A percentile compares a stretch with the other conserved stretches of the same genome.
phyloP scores from a whole-genome alignment of 495 filamentous ascomycete species.

The Achaetomiella virescens region DNA sequence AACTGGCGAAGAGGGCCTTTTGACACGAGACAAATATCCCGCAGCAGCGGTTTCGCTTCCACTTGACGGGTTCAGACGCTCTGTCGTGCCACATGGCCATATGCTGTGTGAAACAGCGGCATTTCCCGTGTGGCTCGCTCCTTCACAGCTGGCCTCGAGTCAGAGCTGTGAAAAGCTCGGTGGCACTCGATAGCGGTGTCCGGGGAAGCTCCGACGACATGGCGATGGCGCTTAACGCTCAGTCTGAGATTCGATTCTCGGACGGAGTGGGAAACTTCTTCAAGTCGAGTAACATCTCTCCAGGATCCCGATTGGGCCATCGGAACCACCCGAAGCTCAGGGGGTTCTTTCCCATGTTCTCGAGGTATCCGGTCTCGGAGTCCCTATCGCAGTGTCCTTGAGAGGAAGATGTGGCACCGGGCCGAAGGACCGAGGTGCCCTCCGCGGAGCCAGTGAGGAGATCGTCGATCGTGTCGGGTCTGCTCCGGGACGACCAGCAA shows the following conservation, averaged over 20 bases:
- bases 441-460: no score
- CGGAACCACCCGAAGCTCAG: neutral
- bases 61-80: neutral
- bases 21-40: neutral
- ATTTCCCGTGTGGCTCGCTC: neutral
- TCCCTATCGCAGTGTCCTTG: neutral
- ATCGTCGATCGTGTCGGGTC: no score
- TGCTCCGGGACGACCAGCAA: no score
- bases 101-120: constrained; percentile 1
- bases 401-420: no score
- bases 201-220: neutral
- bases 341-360: neutral
- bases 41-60: neutral
- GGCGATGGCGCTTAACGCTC: no score
- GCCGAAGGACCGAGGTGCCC: no score
- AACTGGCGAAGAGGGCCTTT: neutral
- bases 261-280: neutral
- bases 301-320: neutral
- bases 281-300: neutral
- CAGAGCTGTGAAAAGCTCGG: neutral
- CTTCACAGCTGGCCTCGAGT: neutral
- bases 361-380: neutral
- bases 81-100: neutral
- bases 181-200: neutral
- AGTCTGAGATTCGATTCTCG: neutral